Conservation (phyloP, 495 filamentous ascomycete genomes). For the Neurospora sp. region DNA sequence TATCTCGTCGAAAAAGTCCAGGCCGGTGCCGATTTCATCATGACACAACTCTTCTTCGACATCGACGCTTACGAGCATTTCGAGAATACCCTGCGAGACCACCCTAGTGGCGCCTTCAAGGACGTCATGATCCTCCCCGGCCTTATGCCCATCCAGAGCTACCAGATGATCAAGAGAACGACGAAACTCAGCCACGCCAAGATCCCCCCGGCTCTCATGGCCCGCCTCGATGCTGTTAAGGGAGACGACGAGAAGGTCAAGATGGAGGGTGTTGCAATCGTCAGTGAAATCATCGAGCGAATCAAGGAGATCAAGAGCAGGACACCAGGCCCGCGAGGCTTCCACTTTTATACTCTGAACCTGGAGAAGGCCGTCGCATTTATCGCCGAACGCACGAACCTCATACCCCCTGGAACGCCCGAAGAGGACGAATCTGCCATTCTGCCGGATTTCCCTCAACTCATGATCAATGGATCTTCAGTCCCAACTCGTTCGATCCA, state of each 20-base stretch:
- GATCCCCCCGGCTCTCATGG: constrained; percentile 59
- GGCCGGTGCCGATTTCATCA: constrained; percentile 94
- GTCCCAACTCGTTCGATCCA: constrained; percentile 10
- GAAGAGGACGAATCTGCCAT: constrained; percentile 23
- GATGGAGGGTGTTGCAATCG: constrained; percentile 56
- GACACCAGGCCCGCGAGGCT: constrained; percentile 52
- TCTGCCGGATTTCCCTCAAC: constrained; percentile 26
- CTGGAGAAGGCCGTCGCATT: constrained; percentile 93
- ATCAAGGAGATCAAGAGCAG: constrained; percentile 52
- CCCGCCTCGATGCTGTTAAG: constrained; percentile 66
- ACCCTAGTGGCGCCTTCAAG: constrained; percentile 79
- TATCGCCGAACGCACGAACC: constrained; percentile 73
- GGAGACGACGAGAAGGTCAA: constrained; percentile 91
- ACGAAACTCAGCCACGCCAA: constrained; percentile 91
- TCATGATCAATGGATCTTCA: constrained; percentile 23
- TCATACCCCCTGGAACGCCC: constrained; percentile 56
- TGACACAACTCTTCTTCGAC: constrained; percentile 98
- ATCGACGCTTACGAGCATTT: constrained; percentile 68
- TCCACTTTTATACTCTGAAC: constrained; percentile 97
- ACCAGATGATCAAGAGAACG: constrained; percentile 85
- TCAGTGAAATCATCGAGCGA: constrained; percentile 58
- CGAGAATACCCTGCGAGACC: constrained; percentile 65
- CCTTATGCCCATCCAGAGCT: constrained; percentile 94
- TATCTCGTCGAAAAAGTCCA: constrained; percentile 84
- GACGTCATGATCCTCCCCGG: constrained; percentile 87